phyloP scores from a whole-genome alignment of 176 grass and related monocot genomes.

The Poa annua region DNA sequence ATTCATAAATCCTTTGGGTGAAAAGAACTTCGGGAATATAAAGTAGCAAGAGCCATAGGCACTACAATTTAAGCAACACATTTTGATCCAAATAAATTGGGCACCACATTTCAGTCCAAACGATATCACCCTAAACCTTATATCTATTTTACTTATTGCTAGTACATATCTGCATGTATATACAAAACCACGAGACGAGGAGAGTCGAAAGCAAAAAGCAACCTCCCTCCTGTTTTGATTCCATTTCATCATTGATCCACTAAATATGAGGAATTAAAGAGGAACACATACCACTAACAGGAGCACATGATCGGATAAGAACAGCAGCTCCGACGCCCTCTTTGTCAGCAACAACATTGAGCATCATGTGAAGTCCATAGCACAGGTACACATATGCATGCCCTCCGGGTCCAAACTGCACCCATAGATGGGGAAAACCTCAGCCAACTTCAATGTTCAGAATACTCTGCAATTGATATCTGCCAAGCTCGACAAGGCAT shows the following conservation, averaged over 20 bases:
- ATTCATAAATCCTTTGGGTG: background rate
- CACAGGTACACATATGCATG: slow-evolving; percentile 92
- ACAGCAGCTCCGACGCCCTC: slow-evolving; percentile 83
- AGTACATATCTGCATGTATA: background rate
- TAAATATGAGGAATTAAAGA: background rate
- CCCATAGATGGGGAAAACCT: background rate
- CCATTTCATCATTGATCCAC: no score
- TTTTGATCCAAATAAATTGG: background rate
- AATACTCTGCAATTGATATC: background rate
- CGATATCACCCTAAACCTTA: background rate
- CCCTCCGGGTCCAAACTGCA: slow-evolving; percentile 88
- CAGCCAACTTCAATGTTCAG: background rate
- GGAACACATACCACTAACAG: slow-evolving; percentile 59
- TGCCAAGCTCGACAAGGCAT: background rate
- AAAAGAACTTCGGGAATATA: background rate
- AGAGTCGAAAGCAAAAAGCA: no score
- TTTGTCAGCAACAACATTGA: slow-evolving; percentile 86
- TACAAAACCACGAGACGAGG: no score
- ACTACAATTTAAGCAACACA: background rate
- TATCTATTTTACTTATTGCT: background rate
- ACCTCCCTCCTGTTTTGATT: no score
- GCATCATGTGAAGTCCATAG: slow-evolving; percentile 97
- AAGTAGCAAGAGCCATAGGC: background rate
- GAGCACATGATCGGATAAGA: slow-evolving; percentile 84
- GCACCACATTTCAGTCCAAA: background rate